These are phyloP conservation scores for Pseudogymnoascus pannorum DNA, from an alignment of 2,329 filamentous ascomycete species.

Conservation along the genomic window DNA sequence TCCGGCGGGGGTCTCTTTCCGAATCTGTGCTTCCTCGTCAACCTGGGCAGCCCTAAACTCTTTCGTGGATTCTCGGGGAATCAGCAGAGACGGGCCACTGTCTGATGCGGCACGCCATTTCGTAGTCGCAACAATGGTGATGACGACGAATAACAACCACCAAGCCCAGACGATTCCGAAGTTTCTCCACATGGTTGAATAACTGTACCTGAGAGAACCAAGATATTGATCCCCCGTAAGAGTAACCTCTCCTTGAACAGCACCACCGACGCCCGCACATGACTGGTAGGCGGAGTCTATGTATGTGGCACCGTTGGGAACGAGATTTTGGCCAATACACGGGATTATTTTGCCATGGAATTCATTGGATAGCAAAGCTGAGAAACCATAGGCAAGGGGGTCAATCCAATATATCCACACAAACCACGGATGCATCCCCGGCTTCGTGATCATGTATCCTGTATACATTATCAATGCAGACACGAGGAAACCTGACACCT, in stretches of 20 bases:
- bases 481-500: slow-evolving; percentile 45
- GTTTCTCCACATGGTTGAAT: slow-evolving; percentile 55
- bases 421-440: slow-evolving; percentile 57
- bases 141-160: slow-evolving; percentile 50
- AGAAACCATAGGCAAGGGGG: slow-evolving; percentile 63
- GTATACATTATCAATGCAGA: slow-evolving; percentile 54
- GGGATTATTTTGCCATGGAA: slow-evolving; percentile 53
- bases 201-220: slow-evolving; percentile 39
- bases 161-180: slow-evolving; percentile 56
- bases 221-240: slow-evolving; percentile 39
- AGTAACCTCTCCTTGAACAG: slow-evolving; percentile 19
- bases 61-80: not conserved
- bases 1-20: slow-evolving; percentile 14
- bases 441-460: slow-evolving; percentile 55
- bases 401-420: slow-evolving; percentile 58
- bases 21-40: slow-evolving; percentile 16
- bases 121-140: slow-evolving; percentile 40
- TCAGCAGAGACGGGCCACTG: not conserved
- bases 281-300: slow-evolving; percentile 40
- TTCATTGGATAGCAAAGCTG: slow-evolving; percentile 63
- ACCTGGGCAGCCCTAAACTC: slow-evolving; percentile 13
- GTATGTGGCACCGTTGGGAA: slow-evolving; percentile 44
- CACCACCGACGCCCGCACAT: slow-evolving; percentile 53
- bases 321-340: slow-evolving; percentile 42
- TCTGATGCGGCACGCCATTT: not conserved